A percentile compares a stretch with the other conserved stretches of the same genome.
Evolutionary conservation across 78 protist species (phyloP).

Genomic region (Isochrysis galbana): DNA sequence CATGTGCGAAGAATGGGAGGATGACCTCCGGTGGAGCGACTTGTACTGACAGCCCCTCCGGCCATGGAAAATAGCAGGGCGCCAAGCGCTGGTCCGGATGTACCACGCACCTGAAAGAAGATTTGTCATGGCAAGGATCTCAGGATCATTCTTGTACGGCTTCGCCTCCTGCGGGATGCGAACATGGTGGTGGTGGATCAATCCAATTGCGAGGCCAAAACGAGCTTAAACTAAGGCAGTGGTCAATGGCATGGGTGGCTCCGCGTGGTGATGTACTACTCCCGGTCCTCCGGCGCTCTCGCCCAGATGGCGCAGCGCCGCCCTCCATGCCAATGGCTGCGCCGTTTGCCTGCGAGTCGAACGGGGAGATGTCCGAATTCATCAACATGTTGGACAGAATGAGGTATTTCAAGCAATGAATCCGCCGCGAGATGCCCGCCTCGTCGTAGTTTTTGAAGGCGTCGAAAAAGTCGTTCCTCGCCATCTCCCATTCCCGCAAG

Average conservation of each 20-base stretch:
- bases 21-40: too few relatives aligned
- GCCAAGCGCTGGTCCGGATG: too few relatives aligned
- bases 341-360: constrained; percentile 78
- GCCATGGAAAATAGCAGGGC: too few relatives aligned
- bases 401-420: constrained; percentile 82
- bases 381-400: constrained; percentile 92
- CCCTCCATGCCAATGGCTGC: too few relatives aligned
- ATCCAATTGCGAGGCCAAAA: neutral
- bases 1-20: too few relatives aligned
- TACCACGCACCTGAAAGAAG: constrained; percentile 68
- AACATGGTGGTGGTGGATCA: neutral
- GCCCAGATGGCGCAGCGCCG: too few relatives aligned
- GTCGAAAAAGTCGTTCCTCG: constrained; percentile 87
- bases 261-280: too few relatives aligned
- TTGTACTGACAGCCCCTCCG: too few relatives aligned
- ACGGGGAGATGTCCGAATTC: constrained; percentile 85
- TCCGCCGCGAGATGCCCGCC: constrained; percentile 79
- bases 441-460: constrained; percentile 97
- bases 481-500: constrained; percentile 74
- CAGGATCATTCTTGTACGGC: constrained; percentile 92
- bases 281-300: too few relatives aligned
- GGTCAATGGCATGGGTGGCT: too few relatives aligned
- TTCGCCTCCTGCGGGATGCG: constrained; percentile 79
- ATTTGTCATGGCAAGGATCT: constrained; percentile 89
- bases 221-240: too few relatives aligned